Conservation (phyloP, 31 red algal species). For the Odonthalia washingtoniensis region DNA sequence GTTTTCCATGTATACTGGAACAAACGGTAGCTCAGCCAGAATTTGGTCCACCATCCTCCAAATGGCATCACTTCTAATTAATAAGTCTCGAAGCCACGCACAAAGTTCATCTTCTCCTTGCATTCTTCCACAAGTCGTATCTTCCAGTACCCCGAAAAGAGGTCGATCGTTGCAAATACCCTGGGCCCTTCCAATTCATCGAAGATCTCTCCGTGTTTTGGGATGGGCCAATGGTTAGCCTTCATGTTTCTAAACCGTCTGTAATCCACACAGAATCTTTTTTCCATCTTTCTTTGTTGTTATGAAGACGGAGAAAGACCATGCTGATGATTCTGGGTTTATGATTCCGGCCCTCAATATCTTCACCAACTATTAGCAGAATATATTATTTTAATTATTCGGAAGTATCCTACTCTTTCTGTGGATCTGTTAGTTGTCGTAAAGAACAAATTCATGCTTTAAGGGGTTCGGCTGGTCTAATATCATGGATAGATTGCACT, state of each 20-base stretch:
- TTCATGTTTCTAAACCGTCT: neutral
- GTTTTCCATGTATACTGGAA: neutral
- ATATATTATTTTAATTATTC: neutral
- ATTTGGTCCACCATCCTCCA: neutral
- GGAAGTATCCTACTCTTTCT: neutral
- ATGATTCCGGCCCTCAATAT: neutral
- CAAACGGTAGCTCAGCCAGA: neutral
- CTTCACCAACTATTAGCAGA: neutral
- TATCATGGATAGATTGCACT: neutral
- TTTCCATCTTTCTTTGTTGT: conserved; percentile 13
- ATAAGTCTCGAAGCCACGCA: neutral
- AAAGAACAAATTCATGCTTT: neutral
- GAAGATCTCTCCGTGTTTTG: conserved; percentile 7
- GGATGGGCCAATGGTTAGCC: neutral
- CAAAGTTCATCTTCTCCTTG: conserved; percentile 10
- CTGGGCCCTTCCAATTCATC: neutral
- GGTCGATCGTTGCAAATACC: neutral
- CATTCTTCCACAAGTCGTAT: neutral
- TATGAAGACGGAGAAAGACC: conserved; percentile 1
- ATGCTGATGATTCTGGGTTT: neutral
- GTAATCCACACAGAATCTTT: too few relatives aligned
- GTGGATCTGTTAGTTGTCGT: neutral
- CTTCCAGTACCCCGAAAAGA: too few relatives aligned
- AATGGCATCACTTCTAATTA: conserved; percentile 19
- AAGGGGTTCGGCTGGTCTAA: neutral